A percentile compares a stretch with the other conserved stretches of the same genome.
Evolutionary conservation across 768 basidiomycete species (phyloP).

Genomic region (Boletus vermiculosoides): DNA sequence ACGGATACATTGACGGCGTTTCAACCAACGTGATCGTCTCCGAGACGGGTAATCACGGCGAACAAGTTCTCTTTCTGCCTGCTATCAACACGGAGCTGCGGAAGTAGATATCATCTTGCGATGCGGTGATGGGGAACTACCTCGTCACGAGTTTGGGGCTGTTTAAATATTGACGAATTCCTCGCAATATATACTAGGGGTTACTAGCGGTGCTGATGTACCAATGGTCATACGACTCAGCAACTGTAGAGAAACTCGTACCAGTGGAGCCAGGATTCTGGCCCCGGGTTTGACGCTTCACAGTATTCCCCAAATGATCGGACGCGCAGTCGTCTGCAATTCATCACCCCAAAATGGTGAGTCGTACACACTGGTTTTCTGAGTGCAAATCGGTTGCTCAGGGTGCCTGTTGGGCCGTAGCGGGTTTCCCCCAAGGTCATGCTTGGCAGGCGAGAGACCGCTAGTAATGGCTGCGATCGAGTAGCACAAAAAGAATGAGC

Average conservation of each 20-base stretch:
- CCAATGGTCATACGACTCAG: neutral
- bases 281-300: neutral
- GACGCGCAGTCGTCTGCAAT: too few relatives aligned
- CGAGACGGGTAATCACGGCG: neutral
- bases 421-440: neutral
- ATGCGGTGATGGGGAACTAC: neutral
- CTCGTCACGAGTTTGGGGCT: neutral
- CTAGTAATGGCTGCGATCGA: neutral
- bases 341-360: too few relatives aligned
- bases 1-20: conserved; percentile 26
- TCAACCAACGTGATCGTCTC: conserved; percentile 21
- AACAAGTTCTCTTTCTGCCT: conserved; percentile 15
- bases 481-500: neutral
- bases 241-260: neutral
- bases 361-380: neutral
- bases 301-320: neutral
- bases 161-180: neutral
- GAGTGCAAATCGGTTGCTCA: neutral
- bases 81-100: conserved; percentile 9
- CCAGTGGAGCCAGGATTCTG: neutral
- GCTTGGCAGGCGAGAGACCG: neutral
- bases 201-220: neutral
- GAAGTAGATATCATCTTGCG: neutral
- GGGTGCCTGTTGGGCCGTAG: neutral
- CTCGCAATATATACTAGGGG: neutral